Evolutionary conservation across 2,329 filamentous ascomycete genomes (phyloP).

Genomic region (Sarocladiaceae sp.): DNA sequence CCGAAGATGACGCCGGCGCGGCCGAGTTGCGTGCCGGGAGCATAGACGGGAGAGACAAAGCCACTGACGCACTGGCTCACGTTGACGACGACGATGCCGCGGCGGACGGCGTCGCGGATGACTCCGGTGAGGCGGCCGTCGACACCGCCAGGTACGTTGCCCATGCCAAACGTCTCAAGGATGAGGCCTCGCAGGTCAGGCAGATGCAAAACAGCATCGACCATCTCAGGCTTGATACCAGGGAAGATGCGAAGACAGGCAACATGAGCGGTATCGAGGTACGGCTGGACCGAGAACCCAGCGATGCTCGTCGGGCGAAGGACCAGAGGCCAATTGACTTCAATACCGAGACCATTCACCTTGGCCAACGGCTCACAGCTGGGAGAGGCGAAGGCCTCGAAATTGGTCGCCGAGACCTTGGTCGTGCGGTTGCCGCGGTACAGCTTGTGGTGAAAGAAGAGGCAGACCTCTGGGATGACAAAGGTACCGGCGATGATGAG

Average conservation of each 20-base stretch:
- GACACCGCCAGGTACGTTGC: slow-evolving; percentile 78
- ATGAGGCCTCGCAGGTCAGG: slow-evolving; percentile 76
- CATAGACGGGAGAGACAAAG: slow-evolving; percentile 72
- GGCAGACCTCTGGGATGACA: slow-evolving; percentile 84
- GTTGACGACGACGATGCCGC: slow-evolving; percentile 82
- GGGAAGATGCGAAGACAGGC: slow-evolving; percentile 87
- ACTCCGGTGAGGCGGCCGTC: slow-evolving; percentile 75
- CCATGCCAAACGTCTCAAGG: slow-evolving; percentile 88
- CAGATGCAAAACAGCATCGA: slow-evolving; percentile 73
- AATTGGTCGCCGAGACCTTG: slow-evolving; percentile 80
- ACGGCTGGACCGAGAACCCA: slow-evolving; percentile 66
- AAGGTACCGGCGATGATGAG: slow-evolving; percentile 89
- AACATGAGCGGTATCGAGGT: slow-evolving; percentile 80
- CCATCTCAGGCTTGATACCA: slow-evolving; percentile 88
- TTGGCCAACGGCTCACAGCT: slow-evolving; percentile 76
- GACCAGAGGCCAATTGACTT: slow-evolving; percentile 74
- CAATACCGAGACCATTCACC: slow-evolving; percentile 73
- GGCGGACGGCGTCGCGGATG: slow-evolving; percentile 67
- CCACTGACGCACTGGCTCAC: slow-evolving; percentile 82
- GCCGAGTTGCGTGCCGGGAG: slow-evolving; percentile 69
- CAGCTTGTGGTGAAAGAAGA: slow-evolving; percentile 89
- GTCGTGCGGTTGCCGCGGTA: slow-evolving; percentile 84
- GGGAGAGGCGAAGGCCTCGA: slow-evolving; percentile 83
- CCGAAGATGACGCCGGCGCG: slow-evolving; percentile 84
- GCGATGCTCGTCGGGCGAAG: slow-evolving; percentile 67